Evolutionary conservation across 176 grass and related monocot genomes (phyloP), one percentile per base, ranked within the genome.

Genomic region (Chrysopogon serrulatus): DNA sequence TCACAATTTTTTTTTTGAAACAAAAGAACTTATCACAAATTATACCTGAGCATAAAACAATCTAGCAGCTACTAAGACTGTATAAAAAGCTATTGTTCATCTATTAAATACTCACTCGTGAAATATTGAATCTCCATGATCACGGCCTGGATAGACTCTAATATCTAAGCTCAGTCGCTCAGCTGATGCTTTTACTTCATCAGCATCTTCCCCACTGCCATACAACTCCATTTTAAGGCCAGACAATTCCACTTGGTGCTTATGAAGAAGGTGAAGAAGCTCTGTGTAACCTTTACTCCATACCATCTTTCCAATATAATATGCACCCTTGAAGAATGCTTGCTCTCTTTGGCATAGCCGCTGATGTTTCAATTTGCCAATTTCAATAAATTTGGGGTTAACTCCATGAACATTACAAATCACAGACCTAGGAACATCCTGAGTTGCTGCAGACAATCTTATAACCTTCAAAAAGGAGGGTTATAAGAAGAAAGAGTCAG

Each of bases 281-380:
- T 99, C 91, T 3, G 70, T 88, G 86, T 99, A 99, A 44, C 89
- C 96, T 92, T 99, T 99, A 90, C 91, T 95, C 96, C 96, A 98
- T 24, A 98, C 54, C 96, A 98, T 98, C 83, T 98, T 98, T 65
- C 96, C 96, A 73, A 98, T 98, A 80, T 94, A 99, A 87, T 99
- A 99, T 57, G 93, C 89, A 65, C 96, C 93, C 83, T 96, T 99
- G 65, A 87, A 74, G 67, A 94, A 99, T 72, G 87, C 74, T 44
- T 84, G 84, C 19, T 90, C 83, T 68, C 68, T 77, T 90, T 87
- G 76, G 51, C 77, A 79, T 68, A 83, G 60, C 56, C 91, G 75
- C n/a, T 42, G 84, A 84, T 96, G 91, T 66, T 90, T 99, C 64
- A 69, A 31, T 87, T 99, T 90, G 40, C 96, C 93, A 28, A 96